Base-by-base conservation (phyloP, 2,329 filamentous ascomycete genomes). In the Periconia digitata region DNA sequence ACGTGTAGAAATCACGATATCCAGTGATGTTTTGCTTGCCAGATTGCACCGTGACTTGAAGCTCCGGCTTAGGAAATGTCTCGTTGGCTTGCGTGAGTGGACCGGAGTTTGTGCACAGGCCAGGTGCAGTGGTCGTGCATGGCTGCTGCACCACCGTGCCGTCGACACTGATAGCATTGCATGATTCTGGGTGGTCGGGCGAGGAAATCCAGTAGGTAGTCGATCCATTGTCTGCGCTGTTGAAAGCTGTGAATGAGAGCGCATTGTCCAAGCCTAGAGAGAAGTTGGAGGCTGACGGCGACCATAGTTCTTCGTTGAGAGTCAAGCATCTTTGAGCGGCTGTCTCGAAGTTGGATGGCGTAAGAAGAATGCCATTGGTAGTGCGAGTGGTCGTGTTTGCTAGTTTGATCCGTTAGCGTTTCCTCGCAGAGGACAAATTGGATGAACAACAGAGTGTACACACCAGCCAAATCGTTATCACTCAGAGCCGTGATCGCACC, bases 1-100 rank as follows among this genome's bases (percentile, higher is more conserved):
- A 80, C 22, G 70, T 73, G 35, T 71, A 63, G 13, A 67, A 69
- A 49, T 78, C 75, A 6, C 75, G 73, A 49, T 69, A 75, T 0
- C 72, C 69, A 20, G 39, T 46, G 39, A 54, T 23, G 3, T 15
- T 50, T 41, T 48, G 44, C 8, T n/a, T 40, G 10, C 40, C 50
- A 13, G 40, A 43, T 36, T 38, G 18, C 24, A 49, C 49, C 12
- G 34, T 16, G 5, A 50, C 22, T 17, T 48, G 49, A 5, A 39
- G 38, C 8, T 45, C 38, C 3, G 43, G 23, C 16, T 40, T 38
- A 3, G 50, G 44, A 36, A 49, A 46, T 8, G 51, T 22, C 17
- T 27, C 16, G 3, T 7, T 27, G 15, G 44, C 18, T 16, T 32
- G 24, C 13, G 40, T 23, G 10, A 46, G 41, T 8, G 46, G 49